Base-by-base conservation (phyloP, 306 rosid species). In the Prosopis cineraria region DNA sequence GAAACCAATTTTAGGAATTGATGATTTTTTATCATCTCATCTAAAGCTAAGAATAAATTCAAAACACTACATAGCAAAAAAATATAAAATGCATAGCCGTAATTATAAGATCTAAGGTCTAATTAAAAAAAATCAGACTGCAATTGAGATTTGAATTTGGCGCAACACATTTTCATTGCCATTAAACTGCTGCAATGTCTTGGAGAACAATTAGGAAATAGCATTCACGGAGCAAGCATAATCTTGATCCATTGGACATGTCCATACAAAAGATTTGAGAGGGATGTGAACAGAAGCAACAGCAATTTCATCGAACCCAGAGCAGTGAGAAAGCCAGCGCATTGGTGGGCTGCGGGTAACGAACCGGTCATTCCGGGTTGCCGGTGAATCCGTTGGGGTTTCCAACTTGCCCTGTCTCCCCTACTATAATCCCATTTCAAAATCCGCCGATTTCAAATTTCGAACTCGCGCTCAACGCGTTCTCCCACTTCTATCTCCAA, bases 401-500 rank as follows among this genome's bases (percentile, higher is more conserved):
- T 25, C 1, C 6, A 3, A 16, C n/a, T 6, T 14, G 4, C n/a
- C 19, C 4, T 12, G 7, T 14, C n/a, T 45, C 7, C 7, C 2
- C 3, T 0, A 3, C 3, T 11, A 41, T 3, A 4, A n/a, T 13
- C 7, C 52, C 20, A 43, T 45, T 45, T 45, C 52, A 45, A 17
- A 45, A 72, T 84, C 75, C 78, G 64, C 84, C 78, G 10, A 72
- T 87, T 91, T 89, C 89, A 83, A 89, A 91, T 43, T 91, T 90
- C 75, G 83, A 87, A 86, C 53, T 87, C 85, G 88, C 89, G 88
- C 89, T 56, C 84, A 70, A 7, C 76, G 7, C 58, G 31, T 66
- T 29, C 29, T 11, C 36, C 56, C 16, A 63, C 80, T 34, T 74
- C 79, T 16, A 4, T 66, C 45, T n/a, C 65, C 40, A 30, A 29